Conservation (phyloP, 2,329 filamentous ascomycete genomes). For the Hymenoscyphus infarciens region DNA sequence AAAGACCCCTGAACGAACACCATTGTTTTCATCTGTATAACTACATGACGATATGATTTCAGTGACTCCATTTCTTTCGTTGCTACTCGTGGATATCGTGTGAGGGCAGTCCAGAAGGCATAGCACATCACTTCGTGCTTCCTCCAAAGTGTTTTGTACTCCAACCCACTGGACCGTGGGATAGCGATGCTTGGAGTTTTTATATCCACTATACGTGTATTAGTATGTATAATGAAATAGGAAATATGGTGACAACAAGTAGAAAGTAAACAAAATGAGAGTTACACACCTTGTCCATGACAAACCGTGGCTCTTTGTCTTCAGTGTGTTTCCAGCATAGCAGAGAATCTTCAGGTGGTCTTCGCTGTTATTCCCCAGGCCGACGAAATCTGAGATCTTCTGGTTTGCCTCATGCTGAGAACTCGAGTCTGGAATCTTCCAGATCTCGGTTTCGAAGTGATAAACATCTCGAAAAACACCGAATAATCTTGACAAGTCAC, state of each 20-base stretch:
- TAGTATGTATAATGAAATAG: neutral
- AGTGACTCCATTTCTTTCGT: slow-evolving; percentile 17
- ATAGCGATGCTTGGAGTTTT: slow-evolving; percentile 9
- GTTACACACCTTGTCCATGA: slow-evolving; percentile 23
- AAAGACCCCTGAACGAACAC: slow-evolving; percentile 15
- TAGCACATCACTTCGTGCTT: slow-evolving; percentile 22
- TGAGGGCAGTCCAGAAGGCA: slow-evolving; percentile 22
- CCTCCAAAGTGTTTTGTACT: slow-evolving; percentile 22
- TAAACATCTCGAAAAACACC: slow-evolving; percentile 24
- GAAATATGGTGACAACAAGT: neutral
- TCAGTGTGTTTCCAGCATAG: slow-evolving; percentile 23
- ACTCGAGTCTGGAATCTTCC: slow-evolving; percentile 22
- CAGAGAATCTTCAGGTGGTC: slow-evolving; percentile 27
- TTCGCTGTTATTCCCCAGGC: slow-evolving; percentile 17
- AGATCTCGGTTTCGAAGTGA: slow-evolving; percentile 24
- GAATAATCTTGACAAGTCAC: slow-evolving; percentile 19
- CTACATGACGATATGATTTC: slow-evolving; percentile 26
- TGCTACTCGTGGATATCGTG: slow-evolving; percentile 10
- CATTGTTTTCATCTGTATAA: slow-evolving; percentile 8
- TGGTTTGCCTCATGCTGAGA: slow-evolving; percentile 15
- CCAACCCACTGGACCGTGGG: slow-evolving; percentile 20
- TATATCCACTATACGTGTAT: slow-evolving; percentile 4
- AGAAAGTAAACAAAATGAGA: neutral
- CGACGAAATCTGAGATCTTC: slow-evolving; percentile 21
- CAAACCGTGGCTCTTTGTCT: slow-evolving; percentile 14